Base-by-base conservation (phyloP, 208 protist species). In the Leishmania mexicana region DNA sequence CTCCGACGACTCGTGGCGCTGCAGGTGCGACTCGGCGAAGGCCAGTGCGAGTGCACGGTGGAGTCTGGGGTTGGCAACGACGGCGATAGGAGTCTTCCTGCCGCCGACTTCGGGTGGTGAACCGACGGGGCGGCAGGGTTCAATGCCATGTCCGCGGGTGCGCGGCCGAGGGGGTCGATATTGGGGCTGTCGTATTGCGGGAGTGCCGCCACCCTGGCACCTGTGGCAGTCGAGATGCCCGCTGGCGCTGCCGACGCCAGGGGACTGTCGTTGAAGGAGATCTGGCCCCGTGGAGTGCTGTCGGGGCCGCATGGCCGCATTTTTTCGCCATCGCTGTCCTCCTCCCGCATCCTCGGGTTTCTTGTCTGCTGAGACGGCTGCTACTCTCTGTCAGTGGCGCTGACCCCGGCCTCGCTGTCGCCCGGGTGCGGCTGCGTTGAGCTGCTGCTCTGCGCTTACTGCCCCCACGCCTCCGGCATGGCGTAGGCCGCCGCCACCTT, bases 401-500 rank as follows among this genome's bases (percentile, higher is more conserved):
- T 15, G 74, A 45, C 24, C 28, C 31, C 35, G 28, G 11, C 74
- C 47, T 62, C 74, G 45, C 45, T 35, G 72, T 35, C 42, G 45
- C 42, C 8, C 42, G 24, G 42, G 6, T 53, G 28, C 15, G n/a
- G 17, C 49, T 28, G 72, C n/a, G 72, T 15, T 42, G 35, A 35
- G 31, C 7, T 42, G 47, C 51, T 60, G 51, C n/a, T 42, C 51
- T 57, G 38, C n/a, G 42, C 21, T 65, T 58, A n/a, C 54, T 67
- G 53, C 53, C 1, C 35, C 54, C 31, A 65, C 74, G 35, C 47
- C n/a, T 21, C 31, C 57, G 62, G 54, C 49, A 35, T 49, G 4
- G 51, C 65, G 75, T 88, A 83, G 51, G 68, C 79, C 5, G 68
- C 76, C 24, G 81, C 83, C 40, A 92, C 83, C 15, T 68, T 45